phyloP scores from a whole-genome alignment of 2,329 filamentous ascomycete genomes.

The Calcarisporium arbuscula region DNA sequence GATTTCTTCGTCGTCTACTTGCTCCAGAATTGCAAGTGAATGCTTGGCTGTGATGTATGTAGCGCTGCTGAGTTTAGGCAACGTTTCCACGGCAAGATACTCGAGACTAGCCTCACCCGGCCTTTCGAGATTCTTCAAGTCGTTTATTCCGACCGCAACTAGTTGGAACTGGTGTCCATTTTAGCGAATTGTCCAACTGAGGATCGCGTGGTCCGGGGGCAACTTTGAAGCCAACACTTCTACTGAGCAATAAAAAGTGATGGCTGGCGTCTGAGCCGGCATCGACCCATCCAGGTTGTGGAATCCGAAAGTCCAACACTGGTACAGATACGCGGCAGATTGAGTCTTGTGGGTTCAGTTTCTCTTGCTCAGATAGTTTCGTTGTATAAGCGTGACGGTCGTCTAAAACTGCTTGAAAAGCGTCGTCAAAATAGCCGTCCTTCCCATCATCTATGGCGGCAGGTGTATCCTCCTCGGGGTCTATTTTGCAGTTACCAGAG shows the following conservation, averaged over 20 bases:
- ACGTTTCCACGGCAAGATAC: slow-evolving; percentile 9
- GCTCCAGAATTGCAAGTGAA: slow-evolving; percentile 9
- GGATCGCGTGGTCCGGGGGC: neutral
- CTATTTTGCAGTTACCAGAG: neutral
- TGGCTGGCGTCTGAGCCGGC: slow-evolving; percentile 11
- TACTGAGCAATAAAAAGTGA: slow-evolving; percentile 20
- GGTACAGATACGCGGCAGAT: slow-evolving; percentile 22
- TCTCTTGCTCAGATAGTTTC: slow-evolving; percentile 20
- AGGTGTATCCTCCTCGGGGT: neutral
- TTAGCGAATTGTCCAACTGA: slow-evolving; percentile 14
- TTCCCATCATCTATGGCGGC: neutral
- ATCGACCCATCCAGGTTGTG: slow-evolving; percentile 16
- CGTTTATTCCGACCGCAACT: slow-evolving; percentile 6
- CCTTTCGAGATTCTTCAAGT: too few relatives aligned
- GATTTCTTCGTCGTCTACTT: slow-evolving; percentile 16
- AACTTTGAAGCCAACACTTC: slow-evolving; percentile 7
- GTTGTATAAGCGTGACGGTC: slow-evolving; percentile 8
- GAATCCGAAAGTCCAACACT: slow-evolving; percentile 18
- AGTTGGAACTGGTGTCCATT: slow-evolving; percentile 17
- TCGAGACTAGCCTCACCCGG: slow-evolving; percentile 4
- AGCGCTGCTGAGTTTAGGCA: slow-evolving; percentile 11
- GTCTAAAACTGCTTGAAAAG: slow-evolving; percentile 16
- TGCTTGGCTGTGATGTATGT: slow-evolving; percentile 8
- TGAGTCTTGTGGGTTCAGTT: slow-evolving; percentile 17
- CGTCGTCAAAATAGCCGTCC: slow-evolving; percentile 16